Evolutionary conservation across 106 monocot species (phyloP).

Genomic region (Allium cepa): DNA sequence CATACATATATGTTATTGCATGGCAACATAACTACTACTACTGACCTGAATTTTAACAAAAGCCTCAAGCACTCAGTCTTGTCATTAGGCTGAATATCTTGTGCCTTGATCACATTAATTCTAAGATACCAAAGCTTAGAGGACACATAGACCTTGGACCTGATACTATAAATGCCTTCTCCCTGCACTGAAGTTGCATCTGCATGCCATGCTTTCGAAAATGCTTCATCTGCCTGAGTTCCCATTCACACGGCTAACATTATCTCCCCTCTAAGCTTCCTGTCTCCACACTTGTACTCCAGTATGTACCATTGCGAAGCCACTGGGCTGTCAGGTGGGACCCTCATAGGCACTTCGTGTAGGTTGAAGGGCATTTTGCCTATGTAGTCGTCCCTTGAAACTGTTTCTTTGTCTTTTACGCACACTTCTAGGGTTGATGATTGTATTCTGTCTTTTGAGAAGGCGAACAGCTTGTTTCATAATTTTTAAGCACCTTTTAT

Average conservation of each 20-base stretch:
- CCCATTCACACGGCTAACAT: slow-evolving; percentile 80
- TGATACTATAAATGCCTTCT: slow-evolving; percentile 25
- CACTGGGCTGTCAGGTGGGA: neutral
- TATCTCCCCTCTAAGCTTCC: slow-evolving; percentile 62
- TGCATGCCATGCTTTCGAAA: slow-evolving; percentile 69
- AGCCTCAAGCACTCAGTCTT: slow-evolving; percentile 13
- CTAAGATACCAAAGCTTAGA: slow-evolving; percentile 52
- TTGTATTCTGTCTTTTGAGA: too few relatives aligned
- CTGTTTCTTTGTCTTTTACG: too few relatives aligned
- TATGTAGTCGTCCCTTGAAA: too few relatives aligned
- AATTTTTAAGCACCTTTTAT: too few relatives aligned
- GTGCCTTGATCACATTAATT: slow-evolving; percentile 40
- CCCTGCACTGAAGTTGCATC: slow-evolving; percentile 49
- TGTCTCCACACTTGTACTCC: slow-evolving; percentile 52
- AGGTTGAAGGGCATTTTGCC: too few relatives aligned
- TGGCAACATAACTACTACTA: too few relatives aligned
- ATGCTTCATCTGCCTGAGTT: slow-evolving; percentile 72
- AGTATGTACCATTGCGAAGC: slow-evolving; percentile 13
- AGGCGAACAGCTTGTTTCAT: too few relatives aligned
- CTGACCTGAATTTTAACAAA: slow-evolving; percentile 22
- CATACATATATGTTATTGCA: too few relatives aligned
- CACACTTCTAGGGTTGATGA: too few relatives aligned
- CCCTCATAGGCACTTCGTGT: neutral
- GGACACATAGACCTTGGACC: slow-evolving; percentile 40
- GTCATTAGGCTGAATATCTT: slow-evolving; percentile 26